phyloP scores from a whole-genome alignment of 208 protist genomes.

The Acanthamoeba sp. region DNA sequence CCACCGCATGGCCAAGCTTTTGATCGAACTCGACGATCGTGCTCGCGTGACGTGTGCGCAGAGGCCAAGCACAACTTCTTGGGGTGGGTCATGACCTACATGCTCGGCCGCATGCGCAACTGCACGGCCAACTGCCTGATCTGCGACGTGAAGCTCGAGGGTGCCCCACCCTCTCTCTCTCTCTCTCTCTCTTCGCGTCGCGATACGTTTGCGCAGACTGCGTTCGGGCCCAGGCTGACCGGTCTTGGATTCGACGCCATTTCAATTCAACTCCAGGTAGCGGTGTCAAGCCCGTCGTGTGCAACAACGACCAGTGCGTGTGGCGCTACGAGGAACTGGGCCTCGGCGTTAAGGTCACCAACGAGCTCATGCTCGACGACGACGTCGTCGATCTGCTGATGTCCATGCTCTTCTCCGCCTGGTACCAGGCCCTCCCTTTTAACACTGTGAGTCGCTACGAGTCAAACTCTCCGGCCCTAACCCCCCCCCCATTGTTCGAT shows the following conservation, averaged over 20 bases:
- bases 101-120: constrained; percentile 62
- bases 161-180: not conserved
- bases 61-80: constrained; percentile 68
- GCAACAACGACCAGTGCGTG: constrained; percentile 8
- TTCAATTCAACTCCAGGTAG: not conserved
- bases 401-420: constrained; percentile 50
- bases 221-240: no score
- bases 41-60: not conserved
- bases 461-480: no score
- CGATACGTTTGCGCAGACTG: no score
- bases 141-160: constrained; percentile 46
- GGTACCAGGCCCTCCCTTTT: not conserved
- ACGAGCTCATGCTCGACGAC: constrained; percentile 8
- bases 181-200: no score
- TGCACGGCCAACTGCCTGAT: constrained; percentile 36
- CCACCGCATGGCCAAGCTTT: no score
- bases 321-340: constrained; percentile 68
- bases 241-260: no score
- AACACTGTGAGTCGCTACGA: no score
- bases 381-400: constrained; percentile 60
- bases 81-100: constrained; percentile 59
- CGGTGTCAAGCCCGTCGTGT: constrained; percentile 64
- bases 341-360: constrained; percentile 54
- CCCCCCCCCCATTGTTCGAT: no score
- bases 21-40: no score